Evolutionary conservation across 192 early-diverging fungal genomes (phyloP), one percentile per base, ranked within the genome.

Genomic region (Powellomyces hirtus): DNA sequence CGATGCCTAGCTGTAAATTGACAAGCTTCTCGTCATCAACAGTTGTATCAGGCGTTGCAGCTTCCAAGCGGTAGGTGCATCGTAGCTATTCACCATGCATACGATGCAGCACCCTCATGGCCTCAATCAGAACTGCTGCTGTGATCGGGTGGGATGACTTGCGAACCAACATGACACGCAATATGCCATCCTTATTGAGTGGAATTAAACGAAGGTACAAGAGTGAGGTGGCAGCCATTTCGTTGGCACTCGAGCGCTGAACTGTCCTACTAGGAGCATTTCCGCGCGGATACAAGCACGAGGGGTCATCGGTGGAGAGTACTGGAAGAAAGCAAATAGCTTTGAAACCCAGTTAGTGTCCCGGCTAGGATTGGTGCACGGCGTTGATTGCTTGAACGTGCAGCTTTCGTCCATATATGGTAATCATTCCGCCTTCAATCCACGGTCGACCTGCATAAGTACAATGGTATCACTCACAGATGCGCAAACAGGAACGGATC

Each of bases 211-310:
- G 66, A 30, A 46, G 50, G 72, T 73, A 33, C 53, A 31, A 31
- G 4, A 18, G 26, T 56, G 53, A 4, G 31, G 26, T 31, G 26
- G 53, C 29, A 4, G 24, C 26, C 53, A 16, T 56, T 34, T 33
- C 29, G 7, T 2, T 56, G 7, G 18, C 2, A 8, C 16, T 56
- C 33, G 4, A 27, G 16, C 26, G 6, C 53, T 30, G 26, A 18
- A 3, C 2, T 6, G 6, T 56, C 30, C 22, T 56, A 58, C 0
- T 36, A 75, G 74, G 26, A 62, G 60, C 40, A 67, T 76, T 4
- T 49, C 69, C 10, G 70, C 69, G 8, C 38, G 75, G 22, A 11
- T 76, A n/a, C 70, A 76, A 35, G 70, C 70, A 11, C 70, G 75
- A 16, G 71, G 71, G 20, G 75, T 71, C 5, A 6, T 64, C 2